Base-by-base conservation (phyloP, 2,329 filamentous ascomycete genomes). In the Myriangium duriaei region DNA sequence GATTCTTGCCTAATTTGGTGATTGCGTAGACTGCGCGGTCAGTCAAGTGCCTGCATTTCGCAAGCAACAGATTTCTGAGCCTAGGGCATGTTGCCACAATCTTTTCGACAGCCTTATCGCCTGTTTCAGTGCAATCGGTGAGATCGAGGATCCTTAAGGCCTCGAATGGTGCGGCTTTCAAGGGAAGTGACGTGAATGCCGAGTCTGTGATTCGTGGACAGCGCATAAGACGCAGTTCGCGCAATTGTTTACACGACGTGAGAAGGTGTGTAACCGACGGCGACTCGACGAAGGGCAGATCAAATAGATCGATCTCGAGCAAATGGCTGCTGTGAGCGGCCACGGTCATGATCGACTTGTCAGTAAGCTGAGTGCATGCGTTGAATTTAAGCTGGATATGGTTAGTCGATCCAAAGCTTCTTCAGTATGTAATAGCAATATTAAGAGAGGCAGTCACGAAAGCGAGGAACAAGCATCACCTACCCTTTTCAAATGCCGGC, bases 241-340 rank as follows among this genome's bases (percentile, higher is more conserved):
- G 81, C n/a, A 98, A 71, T 38, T 87, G 79, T 36, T 76, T 76
- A 16, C 87, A 81, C 47, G 81, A 79, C 14, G 74, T 71, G 34
- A 98, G 69, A 11, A 98, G 72, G 2, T 80, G 74, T 0, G 83
- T 88, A 34, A 98, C 73, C 1, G 91, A 84, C 15, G 77, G 72
- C 54, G 92, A 91, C 45, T 82, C 82, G 47, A 98, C 76, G 32
- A 77, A 71, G 39, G 68, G 71, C 64, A 91, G 93, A 49, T 85
- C 81, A 49, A 94, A 83, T 11, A 98, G 72, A 56, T 98, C 91
- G 44, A 98, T 94, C 59, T 98, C 91, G 45, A 98, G 77, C 19
- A 98, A 86, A 48, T 94, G 88, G 10, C 79, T 83, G 56, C 88
- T 95, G 59, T 92, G 75, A 32, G 78, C 69, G 4, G 91, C 88